Conservation (phyloP, 345 rosid species). For the Syzygium aqueum region DNA sequence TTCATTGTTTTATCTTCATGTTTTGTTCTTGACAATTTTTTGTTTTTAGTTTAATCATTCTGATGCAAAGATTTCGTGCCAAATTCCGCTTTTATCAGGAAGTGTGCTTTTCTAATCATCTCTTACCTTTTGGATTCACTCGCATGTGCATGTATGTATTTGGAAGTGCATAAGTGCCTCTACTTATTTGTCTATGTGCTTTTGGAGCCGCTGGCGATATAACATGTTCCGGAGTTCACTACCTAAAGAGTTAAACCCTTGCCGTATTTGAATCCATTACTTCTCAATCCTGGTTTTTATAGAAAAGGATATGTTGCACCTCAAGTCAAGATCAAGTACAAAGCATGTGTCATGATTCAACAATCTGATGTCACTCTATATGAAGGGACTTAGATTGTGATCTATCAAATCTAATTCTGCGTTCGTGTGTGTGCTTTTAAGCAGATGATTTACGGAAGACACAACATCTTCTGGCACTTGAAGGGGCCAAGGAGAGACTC, state of each 20-base stretch:
- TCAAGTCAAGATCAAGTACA: not conserved
- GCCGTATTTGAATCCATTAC: not conserved
- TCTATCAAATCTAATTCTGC: not conserved
- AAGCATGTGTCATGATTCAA: not conserved
- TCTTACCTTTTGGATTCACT: too few species aligned
- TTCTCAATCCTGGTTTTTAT: not conserved
- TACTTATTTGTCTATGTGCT: not conserved
- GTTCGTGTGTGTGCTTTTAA: not conserved
- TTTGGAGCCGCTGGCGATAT: not conserved
- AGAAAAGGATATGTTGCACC: not conserved
- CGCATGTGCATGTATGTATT: not conserved
- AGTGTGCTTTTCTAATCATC: not conserved
- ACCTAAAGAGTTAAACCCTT: too few species aligned
- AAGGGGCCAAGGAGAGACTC: conserved; percentile 29
- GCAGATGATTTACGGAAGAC: conserved; percentile 25
- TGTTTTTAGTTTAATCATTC: not conserved
- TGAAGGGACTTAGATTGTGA: not conserved
- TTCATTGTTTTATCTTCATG: not conserved
- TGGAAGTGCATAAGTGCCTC: not conserved
- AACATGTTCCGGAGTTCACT: too few species aligned
- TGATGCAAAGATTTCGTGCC: not conserved
- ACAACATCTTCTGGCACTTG: conserved; percentile 17
- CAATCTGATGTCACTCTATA: not conserved
- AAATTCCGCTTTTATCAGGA: not conserved
- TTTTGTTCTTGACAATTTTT: not conserved